These are phyloP conservation scores for Pythium sukuiense DNA, from an alignment of 352 stramenopile genomes.

Conservation along the genomic window DNA sequence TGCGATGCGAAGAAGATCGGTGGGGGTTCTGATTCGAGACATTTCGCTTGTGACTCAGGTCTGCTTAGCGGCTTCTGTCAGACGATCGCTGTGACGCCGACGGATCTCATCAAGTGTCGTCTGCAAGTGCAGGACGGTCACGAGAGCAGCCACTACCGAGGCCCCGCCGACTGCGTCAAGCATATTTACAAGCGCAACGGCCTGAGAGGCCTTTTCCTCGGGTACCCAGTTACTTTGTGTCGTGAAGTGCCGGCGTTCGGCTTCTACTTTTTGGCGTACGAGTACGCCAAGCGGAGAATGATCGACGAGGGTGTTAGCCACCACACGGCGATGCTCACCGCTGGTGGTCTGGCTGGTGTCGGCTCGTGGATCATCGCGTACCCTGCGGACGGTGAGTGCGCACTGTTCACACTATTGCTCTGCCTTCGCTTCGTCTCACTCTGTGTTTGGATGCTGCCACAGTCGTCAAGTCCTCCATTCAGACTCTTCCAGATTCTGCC, in stretches of 20 bases:
- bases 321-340: slow-evolving; percentile 79
- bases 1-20: background rate
- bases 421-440: slow-evolving; percentile 2
- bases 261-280: slow-evolving; percentile 85
- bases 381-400: slow-evolving; percentile 65
- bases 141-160: slow-evolving; percentile 53
- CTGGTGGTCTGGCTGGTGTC: slow-evolving; percentile 72
- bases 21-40: background rate
- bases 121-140: slow-evolving; percentile 80
- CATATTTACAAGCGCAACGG: slow-evolving; percentile 69
- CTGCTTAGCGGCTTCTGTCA: slow-evolving; percentile 76
- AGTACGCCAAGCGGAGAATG: slow-evolving; percentile 76
- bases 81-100: slow-evolving; percentile 68
- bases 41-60: slow-evolving; percentile 20
- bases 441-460: background rate
- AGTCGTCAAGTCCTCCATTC: slow-evolving; percentile 88
- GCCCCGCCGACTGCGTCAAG: slow-evolving; percentile 72
- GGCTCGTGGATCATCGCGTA: slow-evolving; percentile 82
- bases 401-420: background rate
- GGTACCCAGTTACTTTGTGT: slow-evolving; percentile 71
- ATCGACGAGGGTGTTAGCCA: slow-evolving; percentile 50
- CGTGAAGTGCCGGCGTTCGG: slow-evolving; percentile 82
- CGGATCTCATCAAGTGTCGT: slow-evolving; percentile 84
- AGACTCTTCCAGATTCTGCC: slow-evolving; percentile 66
- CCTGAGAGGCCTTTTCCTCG: slow-evolving; percentile 64